These are phyloP conservation scores for Leonotis leonurus DNA, from an alignment of 257 asterid species.

Conservation along the genomic window DNA sequence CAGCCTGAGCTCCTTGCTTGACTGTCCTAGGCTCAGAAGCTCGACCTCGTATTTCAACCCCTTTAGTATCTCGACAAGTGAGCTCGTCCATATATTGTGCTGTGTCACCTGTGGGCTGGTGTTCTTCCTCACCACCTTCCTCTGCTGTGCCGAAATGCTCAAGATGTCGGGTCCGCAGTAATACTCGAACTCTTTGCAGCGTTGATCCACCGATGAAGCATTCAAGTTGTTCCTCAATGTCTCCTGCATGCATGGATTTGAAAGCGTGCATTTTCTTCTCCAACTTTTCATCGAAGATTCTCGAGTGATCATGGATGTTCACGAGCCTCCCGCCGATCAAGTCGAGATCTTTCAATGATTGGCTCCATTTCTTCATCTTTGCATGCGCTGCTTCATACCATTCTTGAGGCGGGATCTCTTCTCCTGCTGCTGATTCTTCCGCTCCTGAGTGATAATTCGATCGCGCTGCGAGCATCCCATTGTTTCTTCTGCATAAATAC, in stretches of 20 bases:
- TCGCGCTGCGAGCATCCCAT: constrained; percentile 16
- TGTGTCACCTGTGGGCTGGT: constrained; percentile 79
- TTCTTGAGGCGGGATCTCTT: constrained; percentile 33
- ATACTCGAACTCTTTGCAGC: constrained; percentile 15
- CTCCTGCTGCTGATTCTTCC: constrained; percentile 28
- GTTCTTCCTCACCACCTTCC: constrained; percentile 59
- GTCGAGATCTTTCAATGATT: constrained; percentile 48
- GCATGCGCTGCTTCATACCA: constrained; percentile 55
- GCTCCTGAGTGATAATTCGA: constrained; percentile 23
- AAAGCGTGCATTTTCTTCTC: constrained; percentile 47
- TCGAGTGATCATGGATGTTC: constrained; percentile 37
- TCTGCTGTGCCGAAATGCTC: constrained; percentile 66
- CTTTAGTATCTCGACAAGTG: constrained; percentile 44
- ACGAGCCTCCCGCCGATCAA: constrained; percentile 65
- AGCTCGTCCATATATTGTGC: constrained; percentile 55
- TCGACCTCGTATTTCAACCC: constrained; percentile 56
- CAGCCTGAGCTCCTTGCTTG: constrained; percentile 39
- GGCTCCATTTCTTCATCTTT: constrained; percentile 54
- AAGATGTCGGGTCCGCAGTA: constrained; percentile 44
- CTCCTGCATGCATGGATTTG: constrained; percentile 50
- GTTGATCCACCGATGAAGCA: constrained; percentile 18
- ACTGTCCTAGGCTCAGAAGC: constrained; percentile 14
- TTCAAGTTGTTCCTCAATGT: constrained; percentile 34
- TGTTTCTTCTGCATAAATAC: constrained; percentile 6
- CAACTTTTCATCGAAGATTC: constrained; percentile 46